Evolutionary conservation across 805 yeast species (phyloP), one percentile per base, ranked within the genome.

Genomic region (Yamadazyma kitorensis): DNA sequence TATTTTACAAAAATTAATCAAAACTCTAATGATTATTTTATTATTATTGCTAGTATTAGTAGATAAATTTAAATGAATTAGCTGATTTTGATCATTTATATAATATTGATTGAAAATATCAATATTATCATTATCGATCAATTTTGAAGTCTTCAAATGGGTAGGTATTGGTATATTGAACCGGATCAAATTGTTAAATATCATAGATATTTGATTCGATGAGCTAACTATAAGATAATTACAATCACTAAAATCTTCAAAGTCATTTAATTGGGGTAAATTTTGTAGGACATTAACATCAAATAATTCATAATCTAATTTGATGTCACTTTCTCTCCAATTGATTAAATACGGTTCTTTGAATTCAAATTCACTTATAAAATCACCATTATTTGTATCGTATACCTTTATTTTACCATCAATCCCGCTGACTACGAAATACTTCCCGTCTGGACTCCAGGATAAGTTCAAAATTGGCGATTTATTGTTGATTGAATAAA

Each of bases 401-500:
- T 70, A 71, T 1, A 76, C 51, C 33, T 68, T 62, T 25, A 66
- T 61, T 6, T 55, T 39, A 1, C 66, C 63, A 40, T 73, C 75
- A 1, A 53, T 42, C 6, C 78, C 79, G 2, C 71, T 47, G 2
- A 74, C 52, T 9, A 70, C 74, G 35, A 76, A 58, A 32, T 47
- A 61, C 26, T 57, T 56, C 0, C 75, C 75, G 37, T 54, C 55
- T 11, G 51, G 53, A 39, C 55, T 52, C 57, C 57, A 68, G 17
- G 52, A 44, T 6, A 63, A 53, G 12, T 51, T 54, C 4, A 54
- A 36, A 18, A 66, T 64, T 11, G 48, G 49, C 7, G 62, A 53
- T 33, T 54, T 54, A 32, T 64, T 55, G 29, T 64, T 61, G 17
- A 71, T 55, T 11, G 76, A 64, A 65, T 76, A 77, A 4, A 77